phyloP scores from a whole-genome alignment of 768 basidiomycete species.

The Kwoniella heveanensis region DNA sequence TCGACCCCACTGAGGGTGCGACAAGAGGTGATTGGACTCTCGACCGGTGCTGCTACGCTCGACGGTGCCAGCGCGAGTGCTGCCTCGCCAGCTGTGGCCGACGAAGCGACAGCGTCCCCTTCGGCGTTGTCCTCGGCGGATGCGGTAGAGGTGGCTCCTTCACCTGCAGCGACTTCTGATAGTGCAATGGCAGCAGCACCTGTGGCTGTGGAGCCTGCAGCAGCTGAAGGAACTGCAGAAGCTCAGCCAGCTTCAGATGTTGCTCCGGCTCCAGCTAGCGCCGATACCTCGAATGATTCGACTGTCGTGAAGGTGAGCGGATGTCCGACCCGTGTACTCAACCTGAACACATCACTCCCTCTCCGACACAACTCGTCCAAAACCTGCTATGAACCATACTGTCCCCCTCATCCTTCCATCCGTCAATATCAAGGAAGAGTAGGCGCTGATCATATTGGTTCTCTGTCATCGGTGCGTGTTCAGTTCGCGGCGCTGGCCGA shows the following conservation, averaged over 20 bases:
- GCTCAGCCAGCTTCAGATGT: background rate
- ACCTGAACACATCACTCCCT: no score
- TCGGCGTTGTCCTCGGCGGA: background rate
- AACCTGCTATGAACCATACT: no score
- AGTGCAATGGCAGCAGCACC: background rate
- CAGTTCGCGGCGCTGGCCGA: slow-evolving; percentile 33
- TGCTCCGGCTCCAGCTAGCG: background rate
- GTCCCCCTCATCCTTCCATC: no score
- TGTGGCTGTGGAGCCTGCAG: background rate
- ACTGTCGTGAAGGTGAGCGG: slow-evolving; percentile 25
- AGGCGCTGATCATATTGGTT: no score
- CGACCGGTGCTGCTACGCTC: background rate
- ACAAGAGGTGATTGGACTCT: slow-evolving; percentile 6
- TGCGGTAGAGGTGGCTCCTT: background rate
- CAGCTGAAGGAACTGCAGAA: background rate
- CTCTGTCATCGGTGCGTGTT: no score
- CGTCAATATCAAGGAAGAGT: no score
- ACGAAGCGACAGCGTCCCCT: background rate
- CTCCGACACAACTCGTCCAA: no score
- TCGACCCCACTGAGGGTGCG: slow-evolving; percentile 1
- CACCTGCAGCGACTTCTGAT: background rate
- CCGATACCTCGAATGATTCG: slow-evolving; percentile 5
- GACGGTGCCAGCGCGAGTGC: background rate
- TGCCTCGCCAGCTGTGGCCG: background rate
- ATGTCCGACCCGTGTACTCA: no score